These are phyloP conservation scores for Phyllachora maydis DNA, from an alignment of 2,329 filamentous ascomycete species.

Conservation along the genomic window DNA sequence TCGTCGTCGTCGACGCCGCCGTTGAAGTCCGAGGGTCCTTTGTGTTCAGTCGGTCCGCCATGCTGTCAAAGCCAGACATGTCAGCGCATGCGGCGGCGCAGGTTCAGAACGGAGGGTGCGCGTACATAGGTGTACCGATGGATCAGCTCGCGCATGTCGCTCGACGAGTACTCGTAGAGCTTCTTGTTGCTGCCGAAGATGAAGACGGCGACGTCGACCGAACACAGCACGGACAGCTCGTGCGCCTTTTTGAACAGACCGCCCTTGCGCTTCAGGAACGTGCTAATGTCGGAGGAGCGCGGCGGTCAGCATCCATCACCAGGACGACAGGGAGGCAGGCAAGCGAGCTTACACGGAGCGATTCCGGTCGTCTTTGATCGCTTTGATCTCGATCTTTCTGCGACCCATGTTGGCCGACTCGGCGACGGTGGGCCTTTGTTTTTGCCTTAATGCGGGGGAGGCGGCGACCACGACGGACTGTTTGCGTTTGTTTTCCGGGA, in stretches of 20 bases:
- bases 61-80: slow-evolving; percentile 43
- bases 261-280: slow-evolving; percentile 95
- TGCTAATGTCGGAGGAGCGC: slow-evolving; percentile 29
- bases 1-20: slow-evolving; percentile 75
- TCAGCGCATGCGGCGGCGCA: too few relatives aligned
- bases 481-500: too few relatives aligned
- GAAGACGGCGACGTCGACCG: slow-evolving; percentile 94
- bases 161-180: slow-evolving; percentile 90
- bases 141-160: slow-evolving; percentile 81
- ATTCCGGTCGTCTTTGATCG: slow-evolving; percentile 96
- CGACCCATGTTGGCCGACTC: slow-evolving; percentile 52
- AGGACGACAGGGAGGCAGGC: slow-evolving; percentile 1
- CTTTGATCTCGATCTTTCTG: slow-evolving; percentile 99
- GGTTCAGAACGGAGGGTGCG: slow-evolving; percentile 9
- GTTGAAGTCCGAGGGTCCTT: slow-evolving; percentile 81
- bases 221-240: slow-evolving; percentile 92
- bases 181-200: slow-evolving; percentile 99
- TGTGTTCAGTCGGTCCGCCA: slow-evolving; percentile 85
- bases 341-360: slow-evolving; percentile 64
- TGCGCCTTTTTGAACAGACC: slow-evolving; percentile 99
- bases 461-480: too few relatives aligned
- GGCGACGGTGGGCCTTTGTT: too few relatives aligned
- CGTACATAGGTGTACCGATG: slow-evolving; percentile 78
- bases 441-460: too few relatives aligned
- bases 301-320: slow-evolving; percentile 4